These are phyloP conservation scores for Lactarius tabidus DNA, from an alignment of 768 basidiomycete species.

Conservation along the genomic window DNA sequence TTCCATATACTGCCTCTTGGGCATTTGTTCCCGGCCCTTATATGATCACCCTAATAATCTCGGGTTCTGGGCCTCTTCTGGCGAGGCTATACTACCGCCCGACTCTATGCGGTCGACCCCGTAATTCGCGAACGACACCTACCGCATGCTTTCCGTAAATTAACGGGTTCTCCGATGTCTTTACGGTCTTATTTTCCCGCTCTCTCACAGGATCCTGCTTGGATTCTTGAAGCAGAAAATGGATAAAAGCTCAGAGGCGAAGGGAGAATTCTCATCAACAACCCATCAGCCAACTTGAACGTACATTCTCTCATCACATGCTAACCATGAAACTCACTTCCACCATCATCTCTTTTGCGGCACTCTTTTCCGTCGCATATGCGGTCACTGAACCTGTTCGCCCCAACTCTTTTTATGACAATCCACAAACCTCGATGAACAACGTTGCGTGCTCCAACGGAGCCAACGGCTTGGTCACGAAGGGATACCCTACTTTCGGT, in stretches of 20 bases:
- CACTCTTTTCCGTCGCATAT: background rate
- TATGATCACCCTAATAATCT: background rate
- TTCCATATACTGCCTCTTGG: background rate
- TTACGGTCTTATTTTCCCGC: background rate
- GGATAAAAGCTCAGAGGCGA: background rate
- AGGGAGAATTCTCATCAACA: background rate
- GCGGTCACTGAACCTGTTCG: background rate
- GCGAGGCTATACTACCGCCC: background rate
- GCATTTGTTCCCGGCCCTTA: background rate
- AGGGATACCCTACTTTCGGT: slow-evolving; percentile 24
- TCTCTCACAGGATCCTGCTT: background rate
- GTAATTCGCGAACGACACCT: background rate
- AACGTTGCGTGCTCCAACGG: slow-evolving; percentile 28
- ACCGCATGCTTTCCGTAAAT: background rate
- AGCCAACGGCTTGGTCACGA: slow-evolving; percentile 24
- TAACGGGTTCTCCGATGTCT: background rate
- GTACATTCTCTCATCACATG: background rate
- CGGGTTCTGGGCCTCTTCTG: background rate
- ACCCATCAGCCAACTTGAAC: background rate
- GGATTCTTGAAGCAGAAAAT: background rate
- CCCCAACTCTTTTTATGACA: slow-evolving; percentile 14
- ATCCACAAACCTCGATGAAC: slow-evolving; percentile 5
- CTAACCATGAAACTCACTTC: background rate
- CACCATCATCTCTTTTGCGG: background rate
- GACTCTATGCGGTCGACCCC: background rate